A percentile compares a stretch with the other conserved stretches of the same genome.
phyloP scores from a whole-genome alignment of 805 yeast species.

The Cyberlindnera bimundalis region DNA sequence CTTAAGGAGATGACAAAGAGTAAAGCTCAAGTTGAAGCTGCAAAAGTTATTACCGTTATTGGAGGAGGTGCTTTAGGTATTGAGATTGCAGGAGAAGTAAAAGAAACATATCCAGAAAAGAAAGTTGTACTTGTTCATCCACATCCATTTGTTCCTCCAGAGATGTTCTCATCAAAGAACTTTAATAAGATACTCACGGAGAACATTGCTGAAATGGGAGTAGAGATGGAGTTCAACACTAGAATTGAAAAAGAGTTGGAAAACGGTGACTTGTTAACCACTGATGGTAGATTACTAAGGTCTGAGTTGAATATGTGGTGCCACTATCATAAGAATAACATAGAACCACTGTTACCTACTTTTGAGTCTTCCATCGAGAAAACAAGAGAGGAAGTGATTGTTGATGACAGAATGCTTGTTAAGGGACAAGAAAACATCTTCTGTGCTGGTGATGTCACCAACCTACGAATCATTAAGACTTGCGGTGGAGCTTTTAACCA shows the following conservation, averaged over 20 bases:
- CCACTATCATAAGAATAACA: slow-evolving; percentile 34
- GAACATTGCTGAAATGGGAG: slow-evolving; percentile 21
- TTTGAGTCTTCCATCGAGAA: slow-evolving; percentile 26
- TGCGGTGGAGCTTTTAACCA: slow-evolving; percentile 38
- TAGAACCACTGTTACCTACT: slow-evolving; percentile 26
- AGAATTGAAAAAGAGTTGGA: slow-evolving; percentile 30
- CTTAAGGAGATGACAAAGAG: slow-evolving; percentile 41
- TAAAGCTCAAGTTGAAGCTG: slow-evolving; percentile 30
- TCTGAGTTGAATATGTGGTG: slow-evolving; percentile 38
- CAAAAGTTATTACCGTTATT: slow-evolving; percentile 40
- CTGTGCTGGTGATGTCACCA: slow-evolving; percentile 36
- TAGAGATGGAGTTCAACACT: slow-evolving; percentile 29
- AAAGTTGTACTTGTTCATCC: slow-evolving; percentile 40
- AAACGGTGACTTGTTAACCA: slow-evolving; percentile 24
- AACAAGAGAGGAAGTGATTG: slow-evolving; percentile 23
- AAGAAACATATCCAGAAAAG: slow-evolving; percentile 35
- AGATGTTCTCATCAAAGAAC: slow-evolving; percentile 26
- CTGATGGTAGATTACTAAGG: slow-evolving; percentile 26
- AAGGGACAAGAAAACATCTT: slow-evolving; percentile 29
- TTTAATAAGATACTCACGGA: slow-evolving; percentile 19
- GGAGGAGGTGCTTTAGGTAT: slow-evolving; percentile 55
- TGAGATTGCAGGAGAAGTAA: slow-evolving; percentile 48
- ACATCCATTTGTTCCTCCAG: slow-evolving; percentile 39
- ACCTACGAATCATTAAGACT: slow-evolving; percentile 36
- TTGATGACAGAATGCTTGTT: slow-evolving; percentile 28